Evolutionary conservation across 441 rosid genomes (phyloP).

Genomic region (Gossypium gossypioides): DNA sequence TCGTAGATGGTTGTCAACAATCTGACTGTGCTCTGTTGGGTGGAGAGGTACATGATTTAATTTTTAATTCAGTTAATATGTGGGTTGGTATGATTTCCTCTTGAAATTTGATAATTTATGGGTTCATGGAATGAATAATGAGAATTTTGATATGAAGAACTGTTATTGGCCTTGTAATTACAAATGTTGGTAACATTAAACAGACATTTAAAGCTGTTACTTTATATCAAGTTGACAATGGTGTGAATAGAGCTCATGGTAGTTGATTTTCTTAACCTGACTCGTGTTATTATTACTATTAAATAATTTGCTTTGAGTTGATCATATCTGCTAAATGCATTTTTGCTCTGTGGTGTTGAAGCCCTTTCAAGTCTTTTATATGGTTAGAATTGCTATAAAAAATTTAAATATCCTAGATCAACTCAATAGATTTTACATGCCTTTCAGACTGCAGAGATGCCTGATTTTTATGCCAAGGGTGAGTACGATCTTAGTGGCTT

Average conservation of each 20-base stretch:
- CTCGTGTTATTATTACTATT: too few relatives aligned
- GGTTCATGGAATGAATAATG: neutral
- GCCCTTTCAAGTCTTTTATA: neutral
- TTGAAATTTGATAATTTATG: neutral
- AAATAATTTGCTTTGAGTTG: neutral
- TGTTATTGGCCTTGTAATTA: neutral
- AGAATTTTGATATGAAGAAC: neutral
- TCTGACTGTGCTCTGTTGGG: conserved; percentile 76
- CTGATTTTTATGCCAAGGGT: conserved; percentile 45
- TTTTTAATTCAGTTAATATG: neutral
- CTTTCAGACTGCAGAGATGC: conserved; percentile 91
- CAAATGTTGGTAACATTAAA: neutral
- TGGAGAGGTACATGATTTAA: conserved; percentile 62
- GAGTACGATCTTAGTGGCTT: conserved; percentile 17
- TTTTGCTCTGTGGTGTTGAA: neutral
- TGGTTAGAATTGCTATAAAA: neutral
- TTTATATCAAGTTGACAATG: neutral
- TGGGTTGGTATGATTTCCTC: neutral
- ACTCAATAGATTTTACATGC: conserved; percentile 1
- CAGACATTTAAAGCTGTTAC: neutral
- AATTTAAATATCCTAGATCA: conserved; percentile 4
- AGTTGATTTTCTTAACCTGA: neutral
- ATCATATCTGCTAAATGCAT: neutral
- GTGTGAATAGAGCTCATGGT: neutral
- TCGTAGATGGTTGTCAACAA: conserved; percentile 77